Conservation (phyloP, 2,329 filamentous ascomycete genomes). For the Monosporascus sp. region DNA sequence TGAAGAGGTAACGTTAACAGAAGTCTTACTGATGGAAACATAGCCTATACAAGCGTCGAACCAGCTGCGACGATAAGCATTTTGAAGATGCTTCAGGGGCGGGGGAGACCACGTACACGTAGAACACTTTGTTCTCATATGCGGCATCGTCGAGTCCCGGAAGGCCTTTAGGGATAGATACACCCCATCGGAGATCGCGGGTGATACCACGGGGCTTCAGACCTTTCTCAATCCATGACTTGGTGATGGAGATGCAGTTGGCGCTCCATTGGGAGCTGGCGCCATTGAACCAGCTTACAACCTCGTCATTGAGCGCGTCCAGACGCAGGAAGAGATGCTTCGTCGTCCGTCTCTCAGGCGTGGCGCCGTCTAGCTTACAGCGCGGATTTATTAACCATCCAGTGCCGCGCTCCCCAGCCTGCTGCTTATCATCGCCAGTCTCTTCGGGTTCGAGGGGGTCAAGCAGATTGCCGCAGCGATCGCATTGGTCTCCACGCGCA, state of each 20-base stretch:
- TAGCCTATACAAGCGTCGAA: slow-evolving; percentile 93
- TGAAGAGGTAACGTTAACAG: too few species aligned
- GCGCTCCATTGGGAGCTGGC: not conserved
- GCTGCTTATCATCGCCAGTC: slow-evolving; percentile 25
- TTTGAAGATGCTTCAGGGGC: not conserved
- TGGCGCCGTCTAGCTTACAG: slow-evolving; percentile 85
- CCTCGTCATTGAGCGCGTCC: slow-evolving; percentile 67
- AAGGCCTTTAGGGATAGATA: slow-evolving; percentile 38
- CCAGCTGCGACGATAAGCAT: slow-evolving; percentile 25
- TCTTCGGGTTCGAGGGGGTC: slow-evolving; percentile 60
- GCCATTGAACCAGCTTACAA: slow-evolving; percentile 68
- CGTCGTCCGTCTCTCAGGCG: slow-evolving; percentile 73
- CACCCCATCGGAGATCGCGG: slow-evolving; percentile 85
- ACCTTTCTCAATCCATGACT: slow-evolving; percentile 74
- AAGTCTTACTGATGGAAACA: slow-evolving; percentile 60
- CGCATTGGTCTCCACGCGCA: slow-evolving; percentile 55
- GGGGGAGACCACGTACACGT: slow-evolving; percentile 48
- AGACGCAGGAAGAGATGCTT: slow-evolving; percentile 89
- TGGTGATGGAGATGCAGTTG: slow-evolving; percentile 70
- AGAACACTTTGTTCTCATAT: slow-evolving; percentile 67
- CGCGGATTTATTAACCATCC: slow-evolving; percentile 69
- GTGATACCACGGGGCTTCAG: slow-evolving; percentile 85
- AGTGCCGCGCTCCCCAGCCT: slow-evolving; percentile 29
- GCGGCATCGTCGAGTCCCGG: slow-evolving; percentile 26
- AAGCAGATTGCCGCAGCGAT: slow-evolving; percentile 66